A percentile compares a stretch with the other conserved stretches of the same genome.
Evolutionary conservation across 306 rosid species (phyloP).

Genomic region (Rosa chinensis): DNA sequence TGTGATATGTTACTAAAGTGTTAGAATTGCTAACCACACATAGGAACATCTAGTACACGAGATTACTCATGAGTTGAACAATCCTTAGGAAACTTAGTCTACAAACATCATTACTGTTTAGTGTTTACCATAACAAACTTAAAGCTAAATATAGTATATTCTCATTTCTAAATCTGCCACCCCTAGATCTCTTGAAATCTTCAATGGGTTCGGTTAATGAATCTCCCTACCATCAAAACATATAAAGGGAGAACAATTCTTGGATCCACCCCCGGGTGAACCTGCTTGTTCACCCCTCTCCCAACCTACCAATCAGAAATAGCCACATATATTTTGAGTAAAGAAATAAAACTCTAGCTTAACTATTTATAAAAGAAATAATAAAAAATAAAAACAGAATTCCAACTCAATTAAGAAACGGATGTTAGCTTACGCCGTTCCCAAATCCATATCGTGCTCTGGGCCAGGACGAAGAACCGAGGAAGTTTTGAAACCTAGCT

Average conservation of each 20-base stretch:
- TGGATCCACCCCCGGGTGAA: too few relatives aligned
- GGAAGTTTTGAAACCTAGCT: too few relatives aligned
- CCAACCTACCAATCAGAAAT: too few relatives aligned
- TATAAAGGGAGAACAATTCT: not conserved
- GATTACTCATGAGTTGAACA: not conserved
- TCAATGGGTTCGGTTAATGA: not conserved
- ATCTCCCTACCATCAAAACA: not conserved
- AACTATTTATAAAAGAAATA: too few relatives aligned
- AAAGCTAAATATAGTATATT: not conserved
- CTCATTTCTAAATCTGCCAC: not conserved
- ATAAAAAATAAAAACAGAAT: too few relatives aligned
- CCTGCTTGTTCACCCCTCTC: too few relatives aligned
- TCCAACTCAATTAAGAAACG: too few relatives aligned
- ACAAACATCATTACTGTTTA: not conserved
- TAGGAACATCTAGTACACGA: not conserved
- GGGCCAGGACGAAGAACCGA: too few relatives aligned
- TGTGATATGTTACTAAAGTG: not conserved
- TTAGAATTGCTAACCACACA: not conserved
- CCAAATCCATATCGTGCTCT: too few relatives aligned
- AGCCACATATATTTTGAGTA: too few relatives aligned
- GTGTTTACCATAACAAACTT: not conserved
- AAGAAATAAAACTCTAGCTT: too few relatives aligned
- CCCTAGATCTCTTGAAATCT: not conserved
- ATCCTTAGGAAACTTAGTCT: not conserved
- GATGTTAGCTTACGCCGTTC: too few relatives aligned